phyloP scores from a whole-genome alignment of 768 basidiomycete genomes.

The Candolleomyces efflorescens region DNA sequence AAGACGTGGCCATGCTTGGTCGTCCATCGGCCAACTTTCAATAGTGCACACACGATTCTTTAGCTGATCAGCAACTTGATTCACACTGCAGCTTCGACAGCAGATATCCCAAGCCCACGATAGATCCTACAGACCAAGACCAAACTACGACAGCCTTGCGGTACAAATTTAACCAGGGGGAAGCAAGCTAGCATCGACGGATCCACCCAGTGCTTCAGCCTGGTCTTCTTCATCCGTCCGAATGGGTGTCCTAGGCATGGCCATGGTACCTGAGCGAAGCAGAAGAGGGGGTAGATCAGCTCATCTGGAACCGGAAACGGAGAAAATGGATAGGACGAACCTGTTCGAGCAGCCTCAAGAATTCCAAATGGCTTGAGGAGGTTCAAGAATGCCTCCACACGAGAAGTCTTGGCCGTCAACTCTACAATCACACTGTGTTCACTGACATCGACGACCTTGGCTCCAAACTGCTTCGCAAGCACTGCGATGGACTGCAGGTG shows the following conservation, averaged over 20 bases:
- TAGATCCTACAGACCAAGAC: not conserved
- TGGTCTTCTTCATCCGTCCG: conserved; percentile 57
- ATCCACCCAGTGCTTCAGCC: conserved; percentile 42
- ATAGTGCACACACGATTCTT: too few relatives aligned
- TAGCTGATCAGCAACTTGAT: too few relatives aligned
- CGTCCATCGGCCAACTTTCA: too few relatives aligned
- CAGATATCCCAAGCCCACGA: not conserved
- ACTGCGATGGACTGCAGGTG: conserved; percentile 84
- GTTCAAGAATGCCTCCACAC: conserved; percentile 91
- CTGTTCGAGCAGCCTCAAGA: conserved; percentile 91
- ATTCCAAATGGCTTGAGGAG: conserved; percentile 93
- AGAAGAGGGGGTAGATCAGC: not conserved
- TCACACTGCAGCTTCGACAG: not conserved
- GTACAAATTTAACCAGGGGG: conserved; percentile 74
- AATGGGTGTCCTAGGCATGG: conserved; percentile 96
- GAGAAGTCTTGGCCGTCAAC: conserved; percentile 85
- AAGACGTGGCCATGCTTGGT: too few relatives aligned
- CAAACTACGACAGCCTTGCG: not conserved
- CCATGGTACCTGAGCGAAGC: conserved; percentile 77
- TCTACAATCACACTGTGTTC: conserved; percentile 95
- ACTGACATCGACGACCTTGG: conserved; percentile 90
- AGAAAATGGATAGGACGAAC: conserved; percentile 39
- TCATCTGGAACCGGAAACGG: not conserved
- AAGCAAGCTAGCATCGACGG: conserved; percentile 87
- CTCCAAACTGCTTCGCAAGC: conserved; percentile 86